Conservation (phyloP, 352 stramenopile species). For the Globisporangium parvum region DNA sequence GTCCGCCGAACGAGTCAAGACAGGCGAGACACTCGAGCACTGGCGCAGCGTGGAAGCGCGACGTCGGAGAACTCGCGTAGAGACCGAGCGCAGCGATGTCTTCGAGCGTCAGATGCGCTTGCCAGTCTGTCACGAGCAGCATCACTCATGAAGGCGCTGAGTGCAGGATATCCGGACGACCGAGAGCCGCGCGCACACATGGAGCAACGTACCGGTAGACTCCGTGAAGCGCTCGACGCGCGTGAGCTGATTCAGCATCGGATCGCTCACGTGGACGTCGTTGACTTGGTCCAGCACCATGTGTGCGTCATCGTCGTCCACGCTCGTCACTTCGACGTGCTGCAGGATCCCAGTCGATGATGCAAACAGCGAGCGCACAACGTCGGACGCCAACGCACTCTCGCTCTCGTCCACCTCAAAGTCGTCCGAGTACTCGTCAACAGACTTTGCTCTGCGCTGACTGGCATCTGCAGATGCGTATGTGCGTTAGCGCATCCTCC, state of each 20-base stretch:
- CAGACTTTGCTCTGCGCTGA: neutral
- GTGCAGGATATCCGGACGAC: neutral
- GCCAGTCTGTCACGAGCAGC: constrained; percentile 5
- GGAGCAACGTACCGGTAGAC: constrained; percentile 16
- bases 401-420: constrained; percentile 7
- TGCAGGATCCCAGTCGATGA: neutral
- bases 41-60: constrained; percentile 6
- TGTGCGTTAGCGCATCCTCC: neutral
- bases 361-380: constrained; percentile 11
- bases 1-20: neutral
- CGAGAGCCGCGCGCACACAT: constrained; percentile 9
- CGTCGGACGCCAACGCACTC: neutral
- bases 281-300: constrained; percentile 3
- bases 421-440: constrained; percentile 14
- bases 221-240: constrained; percentile 54
- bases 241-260: constrained; percentile 52
- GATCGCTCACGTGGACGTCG: constrained; percentile 32
- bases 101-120: constrained; percentile 7
- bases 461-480: neutral
- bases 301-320: neutral
- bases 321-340: neutral
- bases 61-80: constrained; percentile 17
- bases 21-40: neutral
- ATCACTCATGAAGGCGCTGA: neutral
- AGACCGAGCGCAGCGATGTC: constrained; percentile 23